Evolutionary conservation across 306 rosid genomes (phyloP).

Genomic region (Leucaena leucocephala): DNA sequence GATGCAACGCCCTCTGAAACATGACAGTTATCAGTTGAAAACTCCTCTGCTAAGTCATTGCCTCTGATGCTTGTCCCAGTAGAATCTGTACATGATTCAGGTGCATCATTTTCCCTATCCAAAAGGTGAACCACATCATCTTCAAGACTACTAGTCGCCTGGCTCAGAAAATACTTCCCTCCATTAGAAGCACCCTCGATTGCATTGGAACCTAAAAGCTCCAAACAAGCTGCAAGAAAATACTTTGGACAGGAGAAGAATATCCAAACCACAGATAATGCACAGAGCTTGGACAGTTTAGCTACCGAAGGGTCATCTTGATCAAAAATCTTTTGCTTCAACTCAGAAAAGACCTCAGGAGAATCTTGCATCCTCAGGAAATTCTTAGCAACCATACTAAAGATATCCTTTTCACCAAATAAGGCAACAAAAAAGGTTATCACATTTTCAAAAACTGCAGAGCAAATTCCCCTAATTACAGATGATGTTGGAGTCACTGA

Average conservation of each 20-base stretch:
- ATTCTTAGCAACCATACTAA: constrained; percentile 59
- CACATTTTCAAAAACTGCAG: constrained; percentile 74
- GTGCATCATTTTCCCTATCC: constrained; percentile 45
- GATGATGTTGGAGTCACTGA: constrained; percentile 69
- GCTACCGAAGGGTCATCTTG: constrained; percentile 57
- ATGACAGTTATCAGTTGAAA: constrained; percentile 44
- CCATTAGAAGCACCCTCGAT: constrained; percentile 60
- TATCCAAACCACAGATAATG: constrained; percentile 65
- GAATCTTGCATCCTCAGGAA: constrained; percentile 64
- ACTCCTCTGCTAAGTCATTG: constrained; percentile 42
- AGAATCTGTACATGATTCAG: constrained; percentile 42
- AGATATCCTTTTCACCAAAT: constrained; percentile 72
- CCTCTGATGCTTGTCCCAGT: constrained; percentile 40
- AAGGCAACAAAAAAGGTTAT: constrained; percentile 65
- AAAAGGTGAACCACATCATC: constrained; percentile 41
- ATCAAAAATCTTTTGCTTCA: constrained; percentile 59
- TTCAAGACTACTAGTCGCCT: constrained; percentile 52
- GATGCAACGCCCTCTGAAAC: constrained; percentile 39
- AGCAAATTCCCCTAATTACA: constrained; percentile 75
- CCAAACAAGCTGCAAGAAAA: constrained; percentile 83
- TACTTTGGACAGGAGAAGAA: constrained; percentile 74
- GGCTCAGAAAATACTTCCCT: constrained; percentile 60
- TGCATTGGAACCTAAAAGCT: constrained; percentile 55
- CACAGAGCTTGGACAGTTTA: constrained; percentile 60
- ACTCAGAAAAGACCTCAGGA: constrained; percentile 56